phyloP scores from a whole-genome alignment of 345 rosid genomes.

The Gossypium rotundifolium region DNA sequence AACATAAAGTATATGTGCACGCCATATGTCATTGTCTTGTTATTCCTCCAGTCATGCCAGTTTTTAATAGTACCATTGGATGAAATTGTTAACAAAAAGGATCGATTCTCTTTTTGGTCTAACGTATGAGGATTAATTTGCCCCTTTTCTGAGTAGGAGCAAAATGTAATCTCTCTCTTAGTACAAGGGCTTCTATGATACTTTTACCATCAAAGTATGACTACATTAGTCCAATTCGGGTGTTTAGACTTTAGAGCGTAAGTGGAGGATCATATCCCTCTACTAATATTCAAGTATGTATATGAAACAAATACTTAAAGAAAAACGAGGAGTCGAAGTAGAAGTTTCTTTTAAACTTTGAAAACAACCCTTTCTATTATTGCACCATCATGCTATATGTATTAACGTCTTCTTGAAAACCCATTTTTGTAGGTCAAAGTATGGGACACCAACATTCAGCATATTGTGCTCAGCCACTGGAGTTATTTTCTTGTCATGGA shows the following conservation, averaged over 20 bases:
- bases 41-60: too few species aligned
- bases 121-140: too few species aligned
- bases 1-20: too few species aligned
- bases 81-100: too few species aligned
- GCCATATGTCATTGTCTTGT: too few species aligned
- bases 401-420: background rate
- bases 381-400: background rate
- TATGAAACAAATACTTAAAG: background rate
- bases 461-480: conserved; percentile 81
- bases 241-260: background rate
- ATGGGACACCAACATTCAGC: conserved; percentile 86
- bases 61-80: too few species aligned
- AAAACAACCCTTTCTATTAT: background rate
- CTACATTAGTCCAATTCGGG: too few species aligned
- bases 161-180: too few species aligned
- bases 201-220: too few species aligned
- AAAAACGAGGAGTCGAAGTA: background rate
- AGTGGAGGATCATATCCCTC: background rate
- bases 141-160: too few species aligned
- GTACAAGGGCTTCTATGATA: too few species aligned
- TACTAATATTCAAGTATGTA: background rate
- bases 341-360: background rate
- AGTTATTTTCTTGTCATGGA: conserved; percentile 83
- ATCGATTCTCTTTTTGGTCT: too few species aligned
- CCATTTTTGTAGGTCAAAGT: conserved; percentile 50